Evolutionary conservation across 163 green algal species (phyloP), one percentile per base, ranked within the genome.

Genomic region (Volvox carteri): DNA sequence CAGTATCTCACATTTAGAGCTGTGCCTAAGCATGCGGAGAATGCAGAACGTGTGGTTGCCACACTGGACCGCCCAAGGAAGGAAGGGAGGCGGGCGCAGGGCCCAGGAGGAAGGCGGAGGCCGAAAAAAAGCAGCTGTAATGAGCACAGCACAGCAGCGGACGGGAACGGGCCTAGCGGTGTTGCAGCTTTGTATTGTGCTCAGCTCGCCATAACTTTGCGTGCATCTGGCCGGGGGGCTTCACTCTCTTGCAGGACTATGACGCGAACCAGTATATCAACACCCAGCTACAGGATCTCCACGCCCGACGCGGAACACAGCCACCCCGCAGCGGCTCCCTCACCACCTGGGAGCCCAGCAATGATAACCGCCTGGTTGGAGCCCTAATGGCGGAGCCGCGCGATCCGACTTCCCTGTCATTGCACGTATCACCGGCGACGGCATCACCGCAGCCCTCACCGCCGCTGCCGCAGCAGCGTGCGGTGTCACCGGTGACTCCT

Each of bases 201-300:
- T n/a, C n/a, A n/a, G n/a, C n/a, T n/a, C n/a, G n/a, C n/a, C n/a
- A n/a, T n/a, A n/a, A n/a, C n/a, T n/a, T n/a, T n/a, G n/a, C n/a
- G n/a, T n/a, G n/a, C n/a, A n/a, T n/a, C n/a, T n/a, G n/a, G n/a
- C n/a, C n/a, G n/a, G n/a, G n/a, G n/a, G n/a, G n/a, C n/a, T n/a
- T n/a, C n/a, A n/a, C n/a, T n/a, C n/a, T n/a, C n/a, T n/a, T 11
- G 14, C 62, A 88, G 81, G 81, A 88, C 67, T 88, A 88, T 37
- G 81, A 88, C 48, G 58, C 73, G 14, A 73, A 42, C 2, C 58
- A 74, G 35, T 88, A 88, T 65, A 44, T 88, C 3, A 37, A 4
- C 30, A 25, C 28, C 3, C 81, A 88, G 81, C 67, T 88, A 35
- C 23, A 72, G 35, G 81, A 88, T 28, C 67, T 88, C 9, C 81